phyloP scores from a whole-genome alignment of 352 stramenopile species.

The Pythium scleroteichum region DNA sequence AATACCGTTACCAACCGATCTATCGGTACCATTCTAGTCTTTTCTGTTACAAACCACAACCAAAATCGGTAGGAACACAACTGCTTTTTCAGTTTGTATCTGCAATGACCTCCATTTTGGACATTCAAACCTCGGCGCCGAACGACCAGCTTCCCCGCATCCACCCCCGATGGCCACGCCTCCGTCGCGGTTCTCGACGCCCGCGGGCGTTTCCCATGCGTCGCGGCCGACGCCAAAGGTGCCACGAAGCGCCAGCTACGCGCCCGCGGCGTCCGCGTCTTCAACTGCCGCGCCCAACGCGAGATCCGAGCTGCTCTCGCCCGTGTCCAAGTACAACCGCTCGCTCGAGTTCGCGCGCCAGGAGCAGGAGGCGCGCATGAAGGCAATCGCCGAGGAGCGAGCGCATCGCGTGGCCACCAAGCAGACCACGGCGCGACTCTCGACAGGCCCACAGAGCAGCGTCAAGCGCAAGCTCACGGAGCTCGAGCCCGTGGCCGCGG shows the following conservation, averaged over 20 bases:
- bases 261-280: slow-evolving; percentile 8
- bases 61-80: background rate
- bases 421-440: slow-evolving; percentile 7
- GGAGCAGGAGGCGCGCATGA: slow-evolving; percentile 36
- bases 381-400: slow-evolving; percentile 26
- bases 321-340: slow-evolving; percentile 37
- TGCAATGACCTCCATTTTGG: slow-evolving; percentile 6
- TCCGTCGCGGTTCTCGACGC: slow-evolving; percentile 26
- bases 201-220: background rate
- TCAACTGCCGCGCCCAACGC: background rate
- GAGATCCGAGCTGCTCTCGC: slow-evolving; percentile 33
- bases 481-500: slow-evolving; percentile 10
- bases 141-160: background rate
- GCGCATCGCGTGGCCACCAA: slow-evolving; percentile 22
- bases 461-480: slow-evolving; percentile 37
- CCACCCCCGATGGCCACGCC: slow-evolving; percentile 19
- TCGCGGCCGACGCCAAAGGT: background rate
- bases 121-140: slow-evolving; percentile 24
- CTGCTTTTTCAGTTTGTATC: slow-evolving; percentile 22
- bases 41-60: no score
- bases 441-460: slow-evolving; percentile 6
- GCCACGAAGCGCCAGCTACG: slow-evolving; percentile 22
- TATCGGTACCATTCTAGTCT: no score
- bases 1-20: no score
- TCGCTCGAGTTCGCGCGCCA: slow-evolving; percentile 20